A percentile compares a stretch with the other conserved stretches of the same genome.
phyloP scores from a whole-genome alignment of 805 yeast genomes.

The Metschnikowia anglica region DNA sequence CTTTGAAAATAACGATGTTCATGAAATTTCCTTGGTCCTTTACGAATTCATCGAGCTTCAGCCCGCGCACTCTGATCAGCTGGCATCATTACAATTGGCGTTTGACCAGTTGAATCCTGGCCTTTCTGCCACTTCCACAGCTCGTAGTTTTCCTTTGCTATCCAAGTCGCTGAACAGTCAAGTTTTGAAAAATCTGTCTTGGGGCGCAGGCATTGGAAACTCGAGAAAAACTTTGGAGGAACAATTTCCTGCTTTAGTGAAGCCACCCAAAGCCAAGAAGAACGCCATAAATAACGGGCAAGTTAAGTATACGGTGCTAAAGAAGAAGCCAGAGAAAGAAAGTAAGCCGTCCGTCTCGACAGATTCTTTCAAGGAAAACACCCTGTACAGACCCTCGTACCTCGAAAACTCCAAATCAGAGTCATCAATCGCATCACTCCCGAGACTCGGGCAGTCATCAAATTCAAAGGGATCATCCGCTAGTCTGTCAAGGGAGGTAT shows the following conservation, averaged over 20 bases:
- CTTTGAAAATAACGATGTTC: constrained; percentile 40
- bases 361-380: constrained; percentile 22
- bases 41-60: constrained; percentile 61
- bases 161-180: constrained; percentile 23
- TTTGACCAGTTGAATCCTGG: constrained; percentile 20
- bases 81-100: constrained; percentile 35
- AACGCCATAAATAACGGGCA: constrained; percentile 20
- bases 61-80: constrained; percentile 45
- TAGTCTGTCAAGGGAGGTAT: constrained; percentile 4
- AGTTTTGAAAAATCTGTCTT: constrained; percentile 20
- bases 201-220: constrained; percentile 25
- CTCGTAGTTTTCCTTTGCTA: constrained; percentile 47
- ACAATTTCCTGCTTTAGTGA: constrained; percentile 35
- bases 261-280: constrained; percentile 25
- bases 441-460: constrained; percentile 18
- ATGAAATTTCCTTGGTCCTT: constrained; percentile 57
- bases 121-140: constrained; percentile 16
- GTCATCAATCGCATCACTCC: constrained; percentile 6
- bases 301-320: constrained; percentile 35
- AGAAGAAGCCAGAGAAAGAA: constrained; percentile 21
- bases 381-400: constrained; percentile 32
- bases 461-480: not conserved
- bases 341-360: constrained; percentile 16
- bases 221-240: constrained; percentile 21
- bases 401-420: constrained; percentile 23